These are phyloP conservation scores for Paraphysoderma sedebokerense DNA, from an alignment of 371 early-diverging fungal species.

Conservation along the genomic window DNA sequence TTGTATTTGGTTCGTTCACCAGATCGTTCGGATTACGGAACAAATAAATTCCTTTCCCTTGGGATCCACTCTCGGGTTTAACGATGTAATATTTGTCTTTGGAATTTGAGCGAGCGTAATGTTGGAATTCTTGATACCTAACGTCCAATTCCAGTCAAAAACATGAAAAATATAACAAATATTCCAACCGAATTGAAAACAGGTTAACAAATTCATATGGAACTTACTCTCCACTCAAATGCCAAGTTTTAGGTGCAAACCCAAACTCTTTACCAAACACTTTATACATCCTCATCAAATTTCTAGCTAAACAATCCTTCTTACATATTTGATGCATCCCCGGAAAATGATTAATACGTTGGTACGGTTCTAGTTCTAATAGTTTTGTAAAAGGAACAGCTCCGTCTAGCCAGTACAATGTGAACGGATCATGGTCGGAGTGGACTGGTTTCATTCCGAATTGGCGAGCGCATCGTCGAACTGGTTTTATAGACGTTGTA, in stretches of 20 bases:
- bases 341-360: conserved; percentile 30
- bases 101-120: neutral
- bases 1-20: conserved; percentile 8
- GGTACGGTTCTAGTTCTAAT: neutral
- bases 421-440: neutral
- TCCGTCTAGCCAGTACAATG: neutral
- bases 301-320: conserved; percentile 29
- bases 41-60: conserved; percentile 33
- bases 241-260: conserved; percentile 28
- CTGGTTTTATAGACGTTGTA: too few species aligned
- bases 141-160: too few species aligned
- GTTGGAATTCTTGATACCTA: too few species aligned
- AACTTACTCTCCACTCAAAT: conserved; percentile 17
- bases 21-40: conserved; percentile 11
- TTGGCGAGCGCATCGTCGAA: too few species aligned
- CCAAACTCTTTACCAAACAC: conserved; percentile 26
- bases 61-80: conserved; percentile 30
- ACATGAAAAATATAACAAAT: neutral
- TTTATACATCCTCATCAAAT: conserved; percentile 15
- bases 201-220: too few species aligned
- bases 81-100: conserved; percentile 13
- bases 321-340: conserved; percentile 37
- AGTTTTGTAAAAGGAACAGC: neutral
- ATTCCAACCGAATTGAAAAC: conserved; percentile 11
- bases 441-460: too few species aligned